Conservation (phyloP, 257 asterid species). For the Plantago elongata region DNA sequence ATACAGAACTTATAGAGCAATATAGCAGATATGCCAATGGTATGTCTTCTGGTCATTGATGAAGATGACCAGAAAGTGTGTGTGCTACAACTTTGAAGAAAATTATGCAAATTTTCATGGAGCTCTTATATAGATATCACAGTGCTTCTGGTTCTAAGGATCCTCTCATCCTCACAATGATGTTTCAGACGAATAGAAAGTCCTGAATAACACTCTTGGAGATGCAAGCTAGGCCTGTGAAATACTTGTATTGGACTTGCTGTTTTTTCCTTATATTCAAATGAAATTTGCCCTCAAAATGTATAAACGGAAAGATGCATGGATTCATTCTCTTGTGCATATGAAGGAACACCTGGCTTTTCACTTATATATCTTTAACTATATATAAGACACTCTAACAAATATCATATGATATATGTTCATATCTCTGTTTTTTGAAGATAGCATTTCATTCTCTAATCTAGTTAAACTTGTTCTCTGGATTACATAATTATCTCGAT, state of each 20-base stretch:
- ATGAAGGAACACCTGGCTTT: too few species aligned
- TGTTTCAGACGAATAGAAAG: conserved; percentile 15
- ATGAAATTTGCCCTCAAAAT: not conserved
- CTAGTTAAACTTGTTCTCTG: too few species aligned
- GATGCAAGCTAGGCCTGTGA: conserved; percentile 5
- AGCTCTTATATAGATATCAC: too few species aligned
- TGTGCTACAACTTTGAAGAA: conserved; percentile 11
- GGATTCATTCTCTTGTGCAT: too few species aligned
- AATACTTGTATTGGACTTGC: not conserved
- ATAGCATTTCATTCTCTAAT: too few species aligned
- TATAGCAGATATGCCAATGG: conserved; percentile 22
- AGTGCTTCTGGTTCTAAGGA: conserved; percentile 1
- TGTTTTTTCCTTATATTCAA: not conserved
- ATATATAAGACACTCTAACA: too few species aligned
- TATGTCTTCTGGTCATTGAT: conserved; percentile 16
- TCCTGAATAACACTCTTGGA: conserved; percentile 10
- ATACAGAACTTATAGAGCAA: conserved; percentile 25
- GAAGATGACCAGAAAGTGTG: conserved; percentile 17
- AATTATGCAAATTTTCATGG: not conserved
- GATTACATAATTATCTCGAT: too few species aligned
- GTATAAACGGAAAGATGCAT: too few species aligned
- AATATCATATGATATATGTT: too few species aligned
- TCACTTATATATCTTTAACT: too few species aligned
- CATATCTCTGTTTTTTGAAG: too few species aligned
- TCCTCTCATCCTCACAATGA: conserved; percentile 7